A percentile compares a stretch with the other conserved stretches of the same genome.
Evolutionary conservation across 257 asterid species (phyloP).

Genomic region (Haberlea rhodopensis): DNA sequence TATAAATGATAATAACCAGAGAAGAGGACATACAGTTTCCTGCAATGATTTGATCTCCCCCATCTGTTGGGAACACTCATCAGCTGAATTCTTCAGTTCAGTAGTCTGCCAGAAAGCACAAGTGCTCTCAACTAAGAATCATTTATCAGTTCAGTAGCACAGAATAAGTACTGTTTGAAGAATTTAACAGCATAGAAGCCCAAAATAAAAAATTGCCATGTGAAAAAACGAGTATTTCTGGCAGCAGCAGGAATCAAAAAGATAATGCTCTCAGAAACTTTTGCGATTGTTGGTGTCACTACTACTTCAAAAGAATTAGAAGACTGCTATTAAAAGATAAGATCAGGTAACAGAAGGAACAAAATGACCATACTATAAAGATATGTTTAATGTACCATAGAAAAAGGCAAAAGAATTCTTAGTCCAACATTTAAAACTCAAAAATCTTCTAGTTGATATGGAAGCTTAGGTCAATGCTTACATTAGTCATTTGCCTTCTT

Average conservation of each 20-base stretch:
- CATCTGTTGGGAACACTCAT: conserved; percentile 52
- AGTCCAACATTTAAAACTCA: not conserved
- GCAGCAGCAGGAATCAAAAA: not conserved
- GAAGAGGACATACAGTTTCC: conserved; percentile 48
- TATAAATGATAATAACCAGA: conserved; percentile 12
- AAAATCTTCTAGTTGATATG: not conserved
- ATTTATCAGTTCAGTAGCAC: conserved; percentile 19
- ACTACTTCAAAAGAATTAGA: conserved; percentile 4
- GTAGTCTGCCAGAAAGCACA: conserved; percentile 53
- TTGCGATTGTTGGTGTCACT: conserved; percentile 15
- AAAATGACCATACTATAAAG: not conserved
- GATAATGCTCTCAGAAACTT: not conserved
- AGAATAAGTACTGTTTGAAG: not conserved
- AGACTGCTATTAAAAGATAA: not conserved
- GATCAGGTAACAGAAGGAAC: not conserved
- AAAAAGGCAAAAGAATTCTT: not conserved
- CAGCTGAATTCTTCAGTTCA: conserved; percentile 60
- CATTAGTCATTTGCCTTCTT: not conserved
- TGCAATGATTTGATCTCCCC: conserved; percentile 65
- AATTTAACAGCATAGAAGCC: conserved; percentile 3
- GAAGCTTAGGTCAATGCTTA: not conserved
- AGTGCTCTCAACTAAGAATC: conserved; percentile 20
- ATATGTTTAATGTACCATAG: not conserved
- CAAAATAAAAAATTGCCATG: conserved; percentile 4
- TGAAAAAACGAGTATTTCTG: not conserved